These are phyloP conservation scores for Venturia pyrina DNA, from an alignment of 2,329 filamentous ascomycete genomes.

Conservation along the genomic window DNA sequence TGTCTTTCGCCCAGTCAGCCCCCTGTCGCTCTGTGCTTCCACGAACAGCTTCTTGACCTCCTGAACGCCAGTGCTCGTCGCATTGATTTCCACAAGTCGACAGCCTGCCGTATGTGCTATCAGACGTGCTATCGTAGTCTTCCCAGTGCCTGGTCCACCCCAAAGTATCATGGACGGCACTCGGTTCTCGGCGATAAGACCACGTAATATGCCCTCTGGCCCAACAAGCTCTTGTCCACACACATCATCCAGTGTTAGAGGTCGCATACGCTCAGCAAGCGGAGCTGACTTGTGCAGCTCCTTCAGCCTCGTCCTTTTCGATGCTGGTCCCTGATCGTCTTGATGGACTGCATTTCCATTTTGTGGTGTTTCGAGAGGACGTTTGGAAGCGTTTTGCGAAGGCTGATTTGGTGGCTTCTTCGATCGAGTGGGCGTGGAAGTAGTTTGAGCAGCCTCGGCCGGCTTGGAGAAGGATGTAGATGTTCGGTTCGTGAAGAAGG, in stretches of 20 bases:
- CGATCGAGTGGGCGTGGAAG: background rate
- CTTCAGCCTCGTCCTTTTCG: slow-evolving; percentile 35
- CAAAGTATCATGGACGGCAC: slow-evolving; percentile 95
- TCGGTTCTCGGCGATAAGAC: slow-evolving; percentile 73
- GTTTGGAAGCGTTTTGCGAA: slow-evolving; percentile 17
- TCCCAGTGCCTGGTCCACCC: slow-evolving; percentile 72
- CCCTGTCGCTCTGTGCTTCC: slow-evolving; percentile 71
- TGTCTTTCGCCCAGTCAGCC: slow-evolving; percentile 76
- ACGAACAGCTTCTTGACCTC: slow-evolving; percentile 89
- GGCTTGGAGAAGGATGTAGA: slow-evolving; percentile 13
- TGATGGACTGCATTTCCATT: background rate
- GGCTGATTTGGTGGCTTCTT: background rate
- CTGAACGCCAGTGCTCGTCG: slow-evolving; percentile 74
- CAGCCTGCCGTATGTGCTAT: slow-evolving; percentile 74
- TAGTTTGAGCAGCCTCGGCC: background rate
- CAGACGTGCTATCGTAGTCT: slow-evolving; percentile 85
- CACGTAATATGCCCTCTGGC: slow-evolving; percentile 68
- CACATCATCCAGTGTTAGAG: slow-evolving; percentile 71
- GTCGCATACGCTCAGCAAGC: slow-evolving; percentile 88
- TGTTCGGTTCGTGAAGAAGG: slow-evolving; percentile 46
- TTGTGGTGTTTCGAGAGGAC: slow-evolving; percentile 19
- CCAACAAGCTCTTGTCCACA: slow-evolving; percentile 89
- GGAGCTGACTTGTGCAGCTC: slow-evolving; percentile 63
- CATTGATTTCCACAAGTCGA: slow-evolving; percentile 92
- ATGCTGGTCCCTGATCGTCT: background rate